A percentile compares a stretch with the other conserved stretches of the same genome.
phyloP scores from a whole-genome alignment of 2,329 filamentous ascomycete species.

The Bisporella sp. region DNA sequence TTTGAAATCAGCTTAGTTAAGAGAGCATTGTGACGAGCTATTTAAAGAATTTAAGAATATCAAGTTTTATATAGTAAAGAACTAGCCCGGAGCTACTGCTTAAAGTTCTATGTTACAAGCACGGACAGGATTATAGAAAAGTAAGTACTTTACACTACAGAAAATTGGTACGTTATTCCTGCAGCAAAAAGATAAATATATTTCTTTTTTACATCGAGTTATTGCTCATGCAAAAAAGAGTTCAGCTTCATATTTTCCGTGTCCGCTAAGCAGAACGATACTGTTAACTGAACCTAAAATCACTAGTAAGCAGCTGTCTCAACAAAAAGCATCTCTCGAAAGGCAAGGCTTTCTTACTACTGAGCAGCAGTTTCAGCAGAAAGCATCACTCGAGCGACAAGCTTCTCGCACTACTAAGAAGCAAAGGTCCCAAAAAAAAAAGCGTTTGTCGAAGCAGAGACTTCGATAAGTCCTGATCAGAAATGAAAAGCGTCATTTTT shows the following conservation, averaged over 20 bases:
- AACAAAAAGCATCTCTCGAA: neutral
- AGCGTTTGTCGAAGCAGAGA: neutral
- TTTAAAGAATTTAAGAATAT: neutral
- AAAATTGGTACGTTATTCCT: neutral
- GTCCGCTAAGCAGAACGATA: neutral
- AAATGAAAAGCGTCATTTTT: constrained; percentile 1
- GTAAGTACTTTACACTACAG: neutral
- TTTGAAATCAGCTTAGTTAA: too few relatives aligned
- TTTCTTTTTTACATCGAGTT: constrained; percentile 1
- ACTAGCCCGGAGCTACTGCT: neutral
- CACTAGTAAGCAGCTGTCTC: neutral
- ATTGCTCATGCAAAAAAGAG: constrained; percentile 1
- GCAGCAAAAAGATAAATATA: neutral
- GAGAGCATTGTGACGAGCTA: too few relatives aligned
- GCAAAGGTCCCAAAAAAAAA: neutral
- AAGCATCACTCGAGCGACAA: neutral
- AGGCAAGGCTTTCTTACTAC: neutral
- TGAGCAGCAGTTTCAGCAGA: neutral
- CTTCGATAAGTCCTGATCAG: neutral
- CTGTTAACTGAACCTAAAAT: neutral
- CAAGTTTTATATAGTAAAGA: neutral
- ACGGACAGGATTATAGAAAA: neutral
- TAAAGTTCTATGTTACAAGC: neutral
- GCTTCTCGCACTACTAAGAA: neutral
- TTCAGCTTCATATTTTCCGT: constrained; percentile 1